Evolutionary conservation across 352 stramenopile species (phyloP).

Genomic region (Globisporangium viniferum): DNA sequence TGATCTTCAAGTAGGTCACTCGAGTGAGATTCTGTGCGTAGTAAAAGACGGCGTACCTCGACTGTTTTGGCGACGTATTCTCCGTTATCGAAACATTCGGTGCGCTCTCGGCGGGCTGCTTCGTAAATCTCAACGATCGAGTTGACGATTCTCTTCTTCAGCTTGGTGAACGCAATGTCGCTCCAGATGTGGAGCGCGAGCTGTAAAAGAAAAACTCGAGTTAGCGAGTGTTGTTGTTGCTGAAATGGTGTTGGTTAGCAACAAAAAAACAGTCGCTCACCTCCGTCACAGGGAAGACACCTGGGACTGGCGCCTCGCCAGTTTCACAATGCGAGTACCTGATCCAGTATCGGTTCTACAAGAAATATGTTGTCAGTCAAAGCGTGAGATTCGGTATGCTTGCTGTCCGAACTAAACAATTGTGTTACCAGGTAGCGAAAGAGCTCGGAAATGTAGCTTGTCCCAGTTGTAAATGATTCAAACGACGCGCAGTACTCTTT

Average conservation of each 20-base stretch:
- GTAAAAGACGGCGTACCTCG: constrained; percentile 33
- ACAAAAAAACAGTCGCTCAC: constrained; percentile 23
- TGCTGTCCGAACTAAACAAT: neutral
- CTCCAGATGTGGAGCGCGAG: constrained; percentile 85
- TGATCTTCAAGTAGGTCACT: neutral
- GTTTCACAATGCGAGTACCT: constrained; percentile 84
- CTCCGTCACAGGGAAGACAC: constrained; percentile 81
- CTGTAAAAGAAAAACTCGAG: constrained; percentile 21
- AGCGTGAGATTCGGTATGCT: neutral
- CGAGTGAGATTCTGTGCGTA: neutral
- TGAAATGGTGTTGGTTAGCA: neutral
- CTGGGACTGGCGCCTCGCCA: constrained; percentile 75
- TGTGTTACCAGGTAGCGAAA: constrained; percentile 68
- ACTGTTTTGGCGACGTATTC: constrained; percentile 67
- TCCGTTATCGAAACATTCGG: constrained; percentile 68
- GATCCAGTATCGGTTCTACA: constrained; percentile 86
- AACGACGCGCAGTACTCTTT: constrained; percentile 67
- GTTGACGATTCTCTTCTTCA: constrained; percentile 67
- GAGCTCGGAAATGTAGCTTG: constrained; percentile 78
- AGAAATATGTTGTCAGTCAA: neutral
- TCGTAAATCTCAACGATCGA: constrained; percentile 71
- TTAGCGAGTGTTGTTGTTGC: neutral
- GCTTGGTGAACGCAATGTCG: constrained; percentile 66
- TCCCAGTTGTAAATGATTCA: constrained; percentile 68
- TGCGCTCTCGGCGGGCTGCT: constrained; percentile 40